These are phyloP conservation scores for Fusarium guadeloupense DNA, from an alignment of 2,329 filamentous ascomycete species.

Conservation along the genomic window DNA sequence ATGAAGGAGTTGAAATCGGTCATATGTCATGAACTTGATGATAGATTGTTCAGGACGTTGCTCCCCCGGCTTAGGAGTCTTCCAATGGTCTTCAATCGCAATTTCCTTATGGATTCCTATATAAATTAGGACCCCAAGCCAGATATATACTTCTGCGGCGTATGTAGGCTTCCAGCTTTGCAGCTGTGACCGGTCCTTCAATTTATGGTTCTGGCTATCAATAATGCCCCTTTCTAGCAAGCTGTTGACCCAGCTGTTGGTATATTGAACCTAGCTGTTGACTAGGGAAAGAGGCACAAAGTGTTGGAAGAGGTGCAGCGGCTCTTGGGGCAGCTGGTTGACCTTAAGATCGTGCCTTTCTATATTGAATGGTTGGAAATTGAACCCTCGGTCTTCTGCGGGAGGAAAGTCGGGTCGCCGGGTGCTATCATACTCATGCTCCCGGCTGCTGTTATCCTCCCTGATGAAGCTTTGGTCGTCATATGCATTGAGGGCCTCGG, in stretches of 20 bases:
- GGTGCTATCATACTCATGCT: not conserved
- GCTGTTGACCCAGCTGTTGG: no score
- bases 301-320: no score
- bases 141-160: no score
- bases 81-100: not conserved
- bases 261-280: no score
- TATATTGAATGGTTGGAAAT: no score
- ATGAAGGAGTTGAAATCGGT: not conserved
- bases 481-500: not conserved
- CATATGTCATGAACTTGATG: not conserved
- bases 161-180: no score
- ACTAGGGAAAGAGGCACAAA: no score
- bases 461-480: not conserved
- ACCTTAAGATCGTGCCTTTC: no score
- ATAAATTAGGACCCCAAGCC: not conserved
- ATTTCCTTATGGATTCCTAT: slow-evolving; percentile 1
- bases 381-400: not conserved
- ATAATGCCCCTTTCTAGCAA: no score
- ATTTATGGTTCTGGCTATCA: no score
- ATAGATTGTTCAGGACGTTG: not conserved
- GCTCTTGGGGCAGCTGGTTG: no score
- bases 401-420: not conserved
- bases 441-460: not conserved
- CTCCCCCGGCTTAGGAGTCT: not conserved
- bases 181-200: no score